Conservation (phyloP, 2,329 filamentous ascomycete genomes). For the Diaporthe vaccinii region DNA sequence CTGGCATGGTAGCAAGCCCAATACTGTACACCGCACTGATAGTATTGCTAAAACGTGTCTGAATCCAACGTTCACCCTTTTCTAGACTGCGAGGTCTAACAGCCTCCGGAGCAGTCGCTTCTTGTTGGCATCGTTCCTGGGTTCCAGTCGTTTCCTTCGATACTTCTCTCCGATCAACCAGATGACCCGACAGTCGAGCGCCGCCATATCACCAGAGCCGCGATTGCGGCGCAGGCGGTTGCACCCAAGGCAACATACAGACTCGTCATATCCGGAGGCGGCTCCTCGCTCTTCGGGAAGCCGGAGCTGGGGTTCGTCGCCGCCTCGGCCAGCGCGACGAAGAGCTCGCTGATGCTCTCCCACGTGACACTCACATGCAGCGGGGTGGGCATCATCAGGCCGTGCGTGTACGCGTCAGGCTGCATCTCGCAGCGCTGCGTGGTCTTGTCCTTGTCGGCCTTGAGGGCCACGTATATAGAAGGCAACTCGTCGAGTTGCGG, state of each 20-base stretch:
- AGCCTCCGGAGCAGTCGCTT: background rate
- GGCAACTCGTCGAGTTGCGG: constrained; percentile 90
- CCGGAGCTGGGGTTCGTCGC: constrained; percentile 90
- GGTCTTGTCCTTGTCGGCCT: constrained; percentile 95
- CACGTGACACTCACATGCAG: constrained; percentile 96
- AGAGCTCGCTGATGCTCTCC: constrained; percentile 93
- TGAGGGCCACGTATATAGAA: constrained; percentile 91
- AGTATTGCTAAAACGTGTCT: background rate
- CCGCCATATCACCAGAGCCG: constrained; percentile 76
- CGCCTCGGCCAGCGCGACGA: constrained; percentile 90
- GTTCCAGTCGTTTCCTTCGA: background rate
- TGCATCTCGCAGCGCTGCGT: constrained; percentile 94
- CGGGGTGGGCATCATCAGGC: constrained; percentile 89
- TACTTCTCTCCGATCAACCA: background rate
- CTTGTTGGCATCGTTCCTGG: background rate
- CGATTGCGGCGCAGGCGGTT: constrained; percentile 72
- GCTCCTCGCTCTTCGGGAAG: constrained; percentile 91
- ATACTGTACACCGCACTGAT: background rate
- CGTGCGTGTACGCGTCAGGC: constrained; percentile 90
- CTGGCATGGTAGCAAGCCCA: background rate
- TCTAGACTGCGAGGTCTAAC: background rate
- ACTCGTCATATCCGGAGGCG: constrained; percentile 84
- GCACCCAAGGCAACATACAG: constrained; percentile 89
- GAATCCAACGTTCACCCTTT: background rate
- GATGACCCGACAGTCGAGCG: constrained; percentile 57